phyloP scores from a whole-genome alignment of 768 basidiomycete species.

The Lactifluus subvellereus region DNA sequence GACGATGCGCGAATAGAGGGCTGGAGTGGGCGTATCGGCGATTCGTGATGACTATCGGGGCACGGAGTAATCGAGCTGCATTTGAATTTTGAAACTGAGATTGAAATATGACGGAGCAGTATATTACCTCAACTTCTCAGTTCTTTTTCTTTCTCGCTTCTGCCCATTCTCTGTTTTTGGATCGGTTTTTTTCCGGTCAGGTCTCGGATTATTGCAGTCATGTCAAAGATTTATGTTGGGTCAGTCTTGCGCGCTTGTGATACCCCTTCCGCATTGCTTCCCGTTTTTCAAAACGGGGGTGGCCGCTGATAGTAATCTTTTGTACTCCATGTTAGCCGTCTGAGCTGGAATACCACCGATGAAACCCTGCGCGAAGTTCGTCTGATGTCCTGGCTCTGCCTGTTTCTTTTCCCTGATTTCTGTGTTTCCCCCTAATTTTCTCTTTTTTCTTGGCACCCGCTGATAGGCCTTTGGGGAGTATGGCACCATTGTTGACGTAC shows the following conservation, averaged over 20 bases:
- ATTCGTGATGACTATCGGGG: slow-evolving; percentile 50
- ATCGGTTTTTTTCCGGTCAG: slow-evolving; percentile 24
- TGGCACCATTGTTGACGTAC: slow-evolving; percentile 88
- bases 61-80: slow-evolving; percentile 21
- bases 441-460: slow-evolving; percentile 11
- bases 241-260: slow-evolving; percentile 66
- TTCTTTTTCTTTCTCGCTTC: slow-evolving; percentile 8
- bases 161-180: slow-evolving; percentile 20
- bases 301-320: slow-evolving; percentile 50
- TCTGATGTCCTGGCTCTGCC: slow-evolving; percentile 41
- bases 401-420: slow-evolving; percentile 24
- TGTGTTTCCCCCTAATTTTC: not conserved
- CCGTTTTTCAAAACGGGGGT: slow-evolving; percentile 21
- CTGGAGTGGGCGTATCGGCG: slow-evolving; percentile 46
- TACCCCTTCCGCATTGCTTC: slow-evolving; percentile 42
- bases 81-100: slow-evolving; percentile 44
- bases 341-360: slow-evolving; percentile 96
- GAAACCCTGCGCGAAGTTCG: slow-evolving; percentile 84
- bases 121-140: slow-evolving; percentile 33
- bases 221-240: slow-evolving; percentile 92
- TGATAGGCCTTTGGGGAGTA: slow-evolving; percentile 73
- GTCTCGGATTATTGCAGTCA: slow-evolving; percentile 35
- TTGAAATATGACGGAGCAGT: slow-evolving; percentile 35
- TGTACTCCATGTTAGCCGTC: slow-evolving; percentile 60
- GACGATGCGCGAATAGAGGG: slow-evolving; percentile 54